phyloP scores from a whole-genome alignment of 2,329 filamentous ascomycete genomes.

The Xylaria sp. region DNA sequence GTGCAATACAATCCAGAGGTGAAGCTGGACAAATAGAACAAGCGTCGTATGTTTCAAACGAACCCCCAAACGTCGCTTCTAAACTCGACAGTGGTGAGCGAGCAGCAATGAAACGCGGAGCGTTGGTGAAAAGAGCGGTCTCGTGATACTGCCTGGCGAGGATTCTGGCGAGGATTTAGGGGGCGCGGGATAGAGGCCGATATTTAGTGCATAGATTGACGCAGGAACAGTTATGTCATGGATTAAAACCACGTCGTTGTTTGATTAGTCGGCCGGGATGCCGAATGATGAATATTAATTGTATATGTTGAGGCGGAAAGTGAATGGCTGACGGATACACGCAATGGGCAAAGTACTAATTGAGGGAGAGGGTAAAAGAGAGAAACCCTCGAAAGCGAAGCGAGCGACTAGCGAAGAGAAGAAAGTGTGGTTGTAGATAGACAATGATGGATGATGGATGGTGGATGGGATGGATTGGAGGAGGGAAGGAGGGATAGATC shows the following conservation, averaged over 20 bases:
- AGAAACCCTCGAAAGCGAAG: background rate
- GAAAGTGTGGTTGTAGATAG: background rate
- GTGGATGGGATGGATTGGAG: too few relatives aligned
- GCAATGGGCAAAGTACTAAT: background rate
- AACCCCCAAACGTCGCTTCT: background rate
- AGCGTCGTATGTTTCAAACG: background rate
- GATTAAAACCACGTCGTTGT: background rate
- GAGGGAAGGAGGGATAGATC: too few relatives aligned
- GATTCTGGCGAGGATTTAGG: constrained; percentile 4
- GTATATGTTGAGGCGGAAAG: constrained; percentile 3
- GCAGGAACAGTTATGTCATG: constrained; percentile 10
- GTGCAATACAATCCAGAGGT: background rate
- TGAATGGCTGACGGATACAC: constrained; percentile 6
- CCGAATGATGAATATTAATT: background rate
- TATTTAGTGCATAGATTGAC: constrained; percentile 1
- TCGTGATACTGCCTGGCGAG: constrained; percentile 6
- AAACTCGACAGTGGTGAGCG: constrained; percentile 1
- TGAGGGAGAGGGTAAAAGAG: background rate
- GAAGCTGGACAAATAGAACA: background rate
- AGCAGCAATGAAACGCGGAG: constrained; percentile 10
- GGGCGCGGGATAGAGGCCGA: background rate
- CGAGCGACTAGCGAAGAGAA: background rate
- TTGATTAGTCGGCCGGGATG: background rate
- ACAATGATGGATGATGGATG: background rate
- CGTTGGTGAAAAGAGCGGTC: constrained; percentile 1